Conservation (phyloP, 2,329 filamentous ascomycete species). For the Dactylellina sp. region DNA sequence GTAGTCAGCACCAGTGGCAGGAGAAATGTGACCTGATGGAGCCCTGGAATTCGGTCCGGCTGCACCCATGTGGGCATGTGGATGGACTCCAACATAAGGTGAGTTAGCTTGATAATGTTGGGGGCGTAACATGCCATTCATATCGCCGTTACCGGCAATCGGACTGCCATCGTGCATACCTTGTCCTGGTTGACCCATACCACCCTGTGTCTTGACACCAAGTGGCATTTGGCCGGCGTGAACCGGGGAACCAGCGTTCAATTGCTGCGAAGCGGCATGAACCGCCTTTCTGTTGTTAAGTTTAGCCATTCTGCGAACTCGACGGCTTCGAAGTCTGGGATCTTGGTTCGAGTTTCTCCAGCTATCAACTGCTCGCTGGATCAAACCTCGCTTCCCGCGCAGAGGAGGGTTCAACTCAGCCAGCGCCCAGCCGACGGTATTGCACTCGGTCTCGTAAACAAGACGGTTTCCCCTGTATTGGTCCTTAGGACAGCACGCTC, state of each 20-base stretch:
- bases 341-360: conserved; percentile 99
- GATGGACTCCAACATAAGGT: conserved; percentile 59
- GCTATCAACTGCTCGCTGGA: conserved; percentile 96
- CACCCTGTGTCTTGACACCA: conserved; percentile 44
- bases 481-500: conserved; percentile 93
- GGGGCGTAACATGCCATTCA: conserved; percentile 60
- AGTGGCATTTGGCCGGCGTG: conserved; percentile 56
- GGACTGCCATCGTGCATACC: conserved; percentile 57
- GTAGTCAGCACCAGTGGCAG: conserved; percentile 59
- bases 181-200: conserved; percentile 56
- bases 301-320: conserved; percentile 95
- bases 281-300: conserved; percentile 86
- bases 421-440: conserved; percentile 98
- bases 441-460: conserved; percentile 98
- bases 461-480: conserved; percentile 95
- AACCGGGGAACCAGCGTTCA: conserved; percentile 60
- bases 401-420: conserved; percentile 91
- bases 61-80: conserved; percentile 58
- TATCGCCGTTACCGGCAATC: conserved; percentile 58
- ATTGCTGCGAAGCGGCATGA: conserved; percentile 69
- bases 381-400: conserved; percentile 91
- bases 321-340: conserved; percentile 85
- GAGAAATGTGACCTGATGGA: conserved; percentile 60
- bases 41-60: conserved; percentile 59
- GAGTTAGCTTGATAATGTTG: conserved; percentile 59